These are phyloP conservation scores for Fraxinus quadrangulata DNA, from an alignment of 257 asterid genomes.

Conservation along the genomic window DNA sequence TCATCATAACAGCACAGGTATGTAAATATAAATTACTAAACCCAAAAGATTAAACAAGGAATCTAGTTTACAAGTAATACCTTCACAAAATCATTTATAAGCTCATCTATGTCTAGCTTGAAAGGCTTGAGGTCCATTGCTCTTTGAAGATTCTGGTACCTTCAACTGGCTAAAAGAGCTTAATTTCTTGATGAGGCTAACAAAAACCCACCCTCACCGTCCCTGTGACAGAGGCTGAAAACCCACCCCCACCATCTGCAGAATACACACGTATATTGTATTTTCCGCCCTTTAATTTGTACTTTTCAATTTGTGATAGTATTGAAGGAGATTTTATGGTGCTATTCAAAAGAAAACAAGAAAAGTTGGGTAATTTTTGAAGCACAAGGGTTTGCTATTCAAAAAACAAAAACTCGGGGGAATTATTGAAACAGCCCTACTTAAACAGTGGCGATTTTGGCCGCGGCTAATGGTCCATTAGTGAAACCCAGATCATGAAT, in stretches of 20 bases:
- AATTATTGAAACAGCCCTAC: too few relatives aligned
- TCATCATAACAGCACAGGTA: slow-evolving; percentile 6
- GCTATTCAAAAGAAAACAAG: too few relatives aligned
- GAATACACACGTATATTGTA: background rate
- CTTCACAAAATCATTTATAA: slow-evolving; percentile 63
- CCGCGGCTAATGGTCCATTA: too few relatives aligned
- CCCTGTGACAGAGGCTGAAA: background rate
- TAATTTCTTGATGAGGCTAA: slow-evolving; percentile 20
- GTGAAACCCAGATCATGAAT: background rate
- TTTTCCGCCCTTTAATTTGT: background rate
- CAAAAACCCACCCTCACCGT: background rate
- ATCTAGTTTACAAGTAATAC: slow-evolving; percentile 32
- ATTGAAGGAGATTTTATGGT: background rate
- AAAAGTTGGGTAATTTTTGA: too few relatives aligned
- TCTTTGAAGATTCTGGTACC: slow-evolving; percentile 20
- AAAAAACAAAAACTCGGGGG: too few relatives aligned
- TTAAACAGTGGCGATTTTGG: too few relatives aligned
- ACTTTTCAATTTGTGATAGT: background rate
- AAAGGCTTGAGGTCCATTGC: slow-evolving; percentile 75
- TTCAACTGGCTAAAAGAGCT: slow-evolving; percentile 3
- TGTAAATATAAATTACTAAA: background rate
- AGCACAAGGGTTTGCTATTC: too few relatives aligned
- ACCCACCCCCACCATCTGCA: background rate
- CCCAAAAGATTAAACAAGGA: background rate
- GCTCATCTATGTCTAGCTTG: slow-evolving; percentile 87